A percentile compares a stretch with the other conserved stretches of the same genome.
Conservation (phyloP, 108 stramenopile genomes). For the Nitzschia sp. region DNA sequence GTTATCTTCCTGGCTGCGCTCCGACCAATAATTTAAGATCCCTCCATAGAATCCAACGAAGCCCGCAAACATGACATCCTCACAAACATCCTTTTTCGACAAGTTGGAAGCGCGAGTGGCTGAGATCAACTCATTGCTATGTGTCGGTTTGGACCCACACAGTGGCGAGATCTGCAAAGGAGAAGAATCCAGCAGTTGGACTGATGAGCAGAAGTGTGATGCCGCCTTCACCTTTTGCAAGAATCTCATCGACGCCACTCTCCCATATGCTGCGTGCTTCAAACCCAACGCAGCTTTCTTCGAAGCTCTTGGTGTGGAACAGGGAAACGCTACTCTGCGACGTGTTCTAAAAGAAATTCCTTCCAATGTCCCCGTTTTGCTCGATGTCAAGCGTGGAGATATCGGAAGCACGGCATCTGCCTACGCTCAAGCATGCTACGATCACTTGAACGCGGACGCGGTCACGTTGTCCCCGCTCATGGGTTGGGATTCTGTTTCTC, state of each 20-base stretch:
- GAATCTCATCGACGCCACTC: conserved; percentile 88
- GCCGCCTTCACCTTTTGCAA: conserved; percentile 89
- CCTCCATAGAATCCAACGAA: too few species aligned
- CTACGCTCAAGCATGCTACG: conserved; percentile 90
- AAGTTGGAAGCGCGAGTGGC: conserved; percentile 58
- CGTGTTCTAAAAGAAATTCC: conserved; percentile 72
- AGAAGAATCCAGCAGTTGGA: conserved; percentile 17
- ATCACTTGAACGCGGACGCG: conserved; percentile 81
- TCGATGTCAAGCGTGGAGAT: conserved; percentile 97
- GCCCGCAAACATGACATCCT: conserved; percentile 9
- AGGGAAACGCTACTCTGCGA: conserved; percentile 70
- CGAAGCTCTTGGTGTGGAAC: conserved; percentile 84
- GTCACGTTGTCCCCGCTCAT: conserved; percentile 95
- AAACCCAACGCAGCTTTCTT: conserved; percentile 99
- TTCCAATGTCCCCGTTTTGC: conserved; percentile 77
- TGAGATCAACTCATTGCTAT: conserved; percentile 82
- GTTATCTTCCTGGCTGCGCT: too few species aligned
- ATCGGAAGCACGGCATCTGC: conserved; percentile 94
- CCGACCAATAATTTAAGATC: too few species aligned
- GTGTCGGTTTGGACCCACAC: conserved; percentile 97
- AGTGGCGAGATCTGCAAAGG: conserved; percentile 54
- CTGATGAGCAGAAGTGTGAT: conserved; percentile 50
- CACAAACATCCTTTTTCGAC: conserved; percentile 38
- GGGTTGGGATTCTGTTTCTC: conserved; percentile 95
- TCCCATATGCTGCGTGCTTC: conserved; percentile 81